Base-by-base conservation (phyloP, 495 filamentous ascomycete genomes). In the Ascodesmis nigricans region DNA sequence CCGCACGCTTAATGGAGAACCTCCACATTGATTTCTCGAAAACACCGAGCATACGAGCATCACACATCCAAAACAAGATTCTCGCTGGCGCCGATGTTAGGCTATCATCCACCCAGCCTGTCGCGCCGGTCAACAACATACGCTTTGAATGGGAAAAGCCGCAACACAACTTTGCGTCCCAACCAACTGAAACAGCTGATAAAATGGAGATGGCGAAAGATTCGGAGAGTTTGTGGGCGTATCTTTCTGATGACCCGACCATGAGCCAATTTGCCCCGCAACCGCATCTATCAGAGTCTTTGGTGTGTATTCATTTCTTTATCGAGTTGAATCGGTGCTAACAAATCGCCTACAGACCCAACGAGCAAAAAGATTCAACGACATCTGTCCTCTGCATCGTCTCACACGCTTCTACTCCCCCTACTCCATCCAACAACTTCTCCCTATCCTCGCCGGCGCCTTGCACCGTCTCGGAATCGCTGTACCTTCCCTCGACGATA, bases 401-500 rank as follows among this genome's bases (percentile, higher is more conserved):
- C 69, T 95, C 40, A 83, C 83, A 14, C 75, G 82, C 29, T 95
- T 99, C 64, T 79, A 80, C 55, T 92, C 83, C 8, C 64, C 72
- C 18, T 72, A 83, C 55, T 66, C 79, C 7, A 57, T 80, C n/a
- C 56, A 67, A 31, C 63, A 78, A 24, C 69, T 99, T 1, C 66
- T 91, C 1, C 73, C 78, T 22, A 66, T 80, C 42, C 61, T 99
- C 21, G 57, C 65, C 39, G 78, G 83, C 45, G 75, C 81, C 2
- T 62, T 93, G 10, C 80, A 91, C 53, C 64, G 73, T 30, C 65
- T 92, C 9, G 78, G 76, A 31, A 69, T 93, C 2, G 76, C 79
- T 3, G 70, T 75, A 3, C 72, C 77, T 0, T 43, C 63, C 0
- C 49, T 50, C 39, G 43, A 46, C n/a, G n/a, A 41, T 24, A 13